Base-by-base conservation (phyloP, 306 rosid species). In the Casuarina cunninghamiana region DNA sequence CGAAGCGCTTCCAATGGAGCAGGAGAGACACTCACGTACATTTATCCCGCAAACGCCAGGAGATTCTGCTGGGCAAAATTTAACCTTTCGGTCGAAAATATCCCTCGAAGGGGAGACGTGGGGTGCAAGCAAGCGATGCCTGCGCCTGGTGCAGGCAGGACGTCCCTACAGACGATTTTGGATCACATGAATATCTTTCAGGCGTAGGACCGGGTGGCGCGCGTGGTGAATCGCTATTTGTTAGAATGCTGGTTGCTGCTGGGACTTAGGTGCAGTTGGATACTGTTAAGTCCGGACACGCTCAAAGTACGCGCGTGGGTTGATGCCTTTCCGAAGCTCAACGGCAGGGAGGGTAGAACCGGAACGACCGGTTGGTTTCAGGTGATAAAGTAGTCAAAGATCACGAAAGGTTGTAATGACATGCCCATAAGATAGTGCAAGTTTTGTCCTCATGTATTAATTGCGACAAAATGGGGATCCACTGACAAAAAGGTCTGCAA, bases 231-330 rank as follows among this genome's bases (percentile, higher is more conserved):
- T 0, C 0, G 5, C 10, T 3, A 53, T 85, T 78, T 0, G 79
- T 1, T 0, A 3, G 1, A 51, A 78, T 63, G 76, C 68, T 61
- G 68, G 13, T 66, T 0, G 4, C 5, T 0, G 1, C 39, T 39
- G 37, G 26, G 11, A 53, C n/a, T 12, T 0, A 19, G 9, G 12
- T 6, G 35, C 3, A 49, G 17, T 8, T 3, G n/a, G 60, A 45
- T 6, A 11, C 4, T 15, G 37, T 53, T 6, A 19, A 35, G 8
- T 16, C 42, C 32, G 32, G 51, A 2, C 16, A 43, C 75, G 73
- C 71, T 77, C 63, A 69, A 8, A 76, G 2, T 78, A 79, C 76
- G 88, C 73, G 77, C 58, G 79, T 77, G 77, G 69, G 50, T 13
- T 62, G 43, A 0, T 43, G 7, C 39, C 4, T 71, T 55, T 1